phyloP scores from a whole-genome alignment of 2,329 filamentous ascomycete genomes.

The Fusarium camptoceras region DNA sequence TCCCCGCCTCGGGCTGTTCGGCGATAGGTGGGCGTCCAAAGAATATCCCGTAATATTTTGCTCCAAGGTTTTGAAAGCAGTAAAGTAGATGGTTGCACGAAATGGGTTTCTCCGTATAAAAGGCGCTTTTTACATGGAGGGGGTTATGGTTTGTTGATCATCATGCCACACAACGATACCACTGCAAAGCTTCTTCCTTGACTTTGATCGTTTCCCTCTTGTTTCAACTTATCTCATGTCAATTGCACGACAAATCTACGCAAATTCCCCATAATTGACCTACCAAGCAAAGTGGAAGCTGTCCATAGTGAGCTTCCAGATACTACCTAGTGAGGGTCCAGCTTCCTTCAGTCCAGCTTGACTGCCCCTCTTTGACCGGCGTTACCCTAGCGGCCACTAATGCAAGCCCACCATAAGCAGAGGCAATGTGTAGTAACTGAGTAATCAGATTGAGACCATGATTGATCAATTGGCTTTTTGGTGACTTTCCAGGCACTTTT shows the following conservation, averaged over 20 bases:
- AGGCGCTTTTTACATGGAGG: background rate
- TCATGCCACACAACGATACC: background rate
- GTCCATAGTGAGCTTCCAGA: background rate
- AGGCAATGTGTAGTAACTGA: background rate
- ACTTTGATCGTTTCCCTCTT: background rate
- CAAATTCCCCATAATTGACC: background rate
- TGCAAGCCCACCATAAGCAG: constrained; percentile 20
- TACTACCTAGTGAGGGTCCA: background rate
- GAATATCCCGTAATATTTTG: background rate
- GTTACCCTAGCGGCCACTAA: constrained; percentile 26
- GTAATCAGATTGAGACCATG: constrained; percentile 12
- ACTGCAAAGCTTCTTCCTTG: background rate
- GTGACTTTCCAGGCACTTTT: constrained; percentile 19
- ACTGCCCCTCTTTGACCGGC: constrained; percentile 12
- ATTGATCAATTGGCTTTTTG: constrained; percentile 13
- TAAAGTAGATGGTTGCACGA: background rate
- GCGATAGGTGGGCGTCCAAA: constrained; percentile 25
- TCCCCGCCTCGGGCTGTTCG: constrained; percentile 24
- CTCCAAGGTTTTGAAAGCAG: constrained; percentile 20
- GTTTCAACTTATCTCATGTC: background rate
- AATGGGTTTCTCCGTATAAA: constrained; percentile 5
- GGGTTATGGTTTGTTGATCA: background rate
- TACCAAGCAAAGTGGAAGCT: constrained; percentile 6
- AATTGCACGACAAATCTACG: background rate
- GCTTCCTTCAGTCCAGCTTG: background rate